Evolutionary conservation across 371 early-diverging fungal genomes (phyloP).

Genomic region (Zancudomyces culisetae): DNA sequence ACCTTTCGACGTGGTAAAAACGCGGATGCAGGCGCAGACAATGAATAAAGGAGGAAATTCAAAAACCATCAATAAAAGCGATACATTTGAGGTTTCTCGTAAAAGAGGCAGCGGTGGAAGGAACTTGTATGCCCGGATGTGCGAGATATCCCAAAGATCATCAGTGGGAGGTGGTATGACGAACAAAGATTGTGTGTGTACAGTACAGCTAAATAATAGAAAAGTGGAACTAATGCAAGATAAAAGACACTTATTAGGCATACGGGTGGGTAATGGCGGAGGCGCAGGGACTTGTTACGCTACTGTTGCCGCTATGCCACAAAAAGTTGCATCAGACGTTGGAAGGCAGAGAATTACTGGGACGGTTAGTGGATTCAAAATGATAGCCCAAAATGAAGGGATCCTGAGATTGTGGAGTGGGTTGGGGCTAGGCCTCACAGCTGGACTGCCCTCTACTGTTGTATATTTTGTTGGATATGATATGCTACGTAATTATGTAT

Average conservation of each 20-base stretch:
- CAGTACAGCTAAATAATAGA: not conserved
- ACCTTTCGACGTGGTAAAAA: conserved; percentile 86
- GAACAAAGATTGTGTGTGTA: not conserved
- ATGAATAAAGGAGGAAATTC: conserved; percentile 15
- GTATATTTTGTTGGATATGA: conserved; percentile 92
- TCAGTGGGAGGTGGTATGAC: not conserved
- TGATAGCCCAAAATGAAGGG: conserved; percentile 68
- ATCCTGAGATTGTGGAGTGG: conserved; percentile 63
- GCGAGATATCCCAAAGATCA: not conserved
- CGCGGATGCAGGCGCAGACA: conserved; percentile 62
- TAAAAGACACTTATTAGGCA: too few species aligned
- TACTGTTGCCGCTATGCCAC: too few species aligned
- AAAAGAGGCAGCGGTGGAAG: too few species aligned
- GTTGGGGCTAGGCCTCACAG: conserved; percentile 62
- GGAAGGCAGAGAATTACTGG: conserved; percentile 9
- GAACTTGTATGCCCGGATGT: conserved; percentile 6
- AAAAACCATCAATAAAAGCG: conserved; percentile 1
- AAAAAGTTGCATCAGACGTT: not conserved
- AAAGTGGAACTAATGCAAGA: too few species aligned
- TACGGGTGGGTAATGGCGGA: conserved; percentile 8
- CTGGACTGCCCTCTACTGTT: conserved; percentile 79
- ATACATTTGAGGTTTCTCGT: conserved; percentile 11
- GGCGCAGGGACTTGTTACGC: too few species aligned
- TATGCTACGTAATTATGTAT: conserved; percentile 39
- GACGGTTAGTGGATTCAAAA: conserved; percentile 47